Conservation (phyloP, 2,329 filamentous ascomycete species). For the Ophiognomonia clavigignenti-juglandacearum region DNA sequence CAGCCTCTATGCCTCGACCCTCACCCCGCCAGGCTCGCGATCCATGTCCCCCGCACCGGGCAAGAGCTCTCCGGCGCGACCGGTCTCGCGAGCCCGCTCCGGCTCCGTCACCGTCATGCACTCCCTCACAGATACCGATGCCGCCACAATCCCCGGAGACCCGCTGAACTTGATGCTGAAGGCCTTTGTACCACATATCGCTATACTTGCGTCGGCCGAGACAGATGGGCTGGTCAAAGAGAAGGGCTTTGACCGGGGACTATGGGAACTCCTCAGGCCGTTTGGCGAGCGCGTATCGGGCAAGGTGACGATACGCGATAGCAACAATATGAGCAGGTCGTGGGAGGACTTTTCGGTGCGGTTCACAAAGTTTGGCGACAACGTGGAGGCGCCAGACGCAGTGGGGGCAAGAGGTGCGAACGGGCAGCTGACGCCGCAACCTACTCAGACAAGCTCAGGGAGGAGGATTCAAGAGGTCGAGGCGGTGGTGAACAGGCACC, state of each 20-base stretch:
- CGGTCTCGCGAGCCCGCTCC: slow-evolving; percentile 55
- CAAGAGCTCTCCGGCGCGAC: slow-evolving; percentile 51
- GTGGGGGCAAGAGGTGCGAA: slow-evolving; percentile 24
- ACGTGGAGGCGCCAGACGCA: slow-evolving; percentile 45
- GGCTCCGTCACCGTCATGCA: slow-evolving; percentile 37
- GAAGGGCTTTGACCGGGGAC: slow-evolving; percentile 78
- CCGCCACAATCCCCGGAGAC: slow-evolving; percentile 44
- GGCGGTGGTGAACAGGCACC: slow-evolving; percentile 71
- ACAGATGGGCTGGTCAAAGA: slow-evolving; percentile 73
- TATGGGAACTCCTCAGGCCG: slow-evolving; percentile 81
- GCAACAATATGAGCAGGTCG: slow-evolving; percentile 72
- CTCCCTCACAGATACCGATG: slow-evolving; percentile 37
- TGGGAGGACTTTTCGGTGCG: slow-evolving; percentile 90
- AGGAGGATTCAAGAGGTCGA: slow-evolving; percentile 66
- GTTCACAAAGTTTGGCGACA: slow-evolving; percentile 68
- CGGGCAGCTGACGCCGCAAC: slow-evolving; percentile 23
- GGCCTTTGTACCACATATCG: slow-evolving; percentile 85
- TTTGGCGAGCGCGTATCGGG: slow-evolving; percentile 87
- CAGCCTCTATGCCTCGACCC: slow-evolving; percentile 59
- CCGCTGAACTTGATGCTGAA: slow-evolving; percentile 67
- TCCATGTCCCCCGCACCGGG: slow-evolving; percentile 60
- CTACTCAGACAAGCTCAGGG: slow-evolving; percentile 25
- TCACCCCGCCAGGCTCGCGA: slow-evolving; percentile 64
- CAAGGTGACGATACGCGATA: slow-evolving; percentile 87
- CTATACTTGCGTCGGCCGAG: slow-evolving; percentile 80